phyloP scores from a whole-genome alignment of 2,329 filamentous ascomycete species.

The Coleophoma crateriformis region DNA sequence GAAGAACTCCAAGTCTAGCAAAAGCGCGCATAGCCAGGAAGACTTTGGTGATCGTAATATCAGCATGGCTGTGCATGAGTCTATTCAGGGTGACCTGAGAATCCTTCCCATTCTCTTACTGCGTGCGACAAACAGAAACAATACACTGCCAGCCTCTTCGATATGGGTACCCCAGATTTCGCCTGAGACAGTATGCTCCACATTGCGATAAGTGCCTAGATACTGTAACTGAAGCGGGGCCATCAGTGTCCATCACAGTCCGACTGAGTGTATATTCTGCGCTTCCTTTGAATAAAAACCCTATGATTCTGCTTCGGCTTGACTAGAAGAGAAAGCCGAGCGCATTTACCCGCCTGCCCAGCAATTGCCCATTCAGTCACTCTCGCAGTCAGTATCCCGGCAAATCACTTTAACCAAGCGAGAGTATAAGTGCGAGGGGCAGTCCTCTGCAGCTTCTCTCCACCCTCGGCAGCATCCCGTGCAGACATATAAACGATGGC shows the following conservation, averaged over 20 bases:
- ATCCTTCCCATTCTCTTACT: no score
- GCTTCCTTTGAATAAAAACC: no score
- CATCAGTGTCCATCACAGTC: no score
- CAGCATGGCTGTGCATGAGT: no score
- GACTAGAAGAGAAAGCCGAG: no score
- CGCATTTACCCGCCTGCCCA: not conserved
- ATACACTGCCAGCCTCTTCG: not conserved
- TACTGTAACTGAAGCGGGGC: no score
- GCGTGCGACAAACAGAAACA: not conserved
- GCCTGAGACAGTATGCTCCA: not conserved
- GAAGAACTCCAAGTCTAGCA: no score
- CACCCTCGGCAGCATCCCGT: not conserved
- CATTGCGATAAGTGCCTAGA: not conserved
- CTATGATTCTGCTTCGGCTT: no score
- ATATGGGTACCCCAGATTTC: conserved; percentile 1
- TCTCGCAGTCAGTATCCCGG: not conserved
- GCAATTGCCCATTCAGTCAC: not conserved
- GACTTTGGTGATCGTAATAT: no score
- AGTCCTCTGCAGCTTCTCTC: not conserved
- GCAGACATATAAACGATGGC: not conserved
- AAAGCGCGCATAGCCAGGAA: no score
- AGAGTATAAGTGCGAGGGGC: not conserved
- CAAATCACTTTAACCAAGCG: not conserved
- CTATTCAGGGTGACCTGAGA: no score
- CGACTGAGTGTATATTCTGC: no score